A percentile compares a stretch with the other conserved stretches of the same genome.
These are phyloP conservation scores for Zea luxurians DNA, from an alignment of 176 grass and related monocot species.

Conservation along the genomic window DNA sequence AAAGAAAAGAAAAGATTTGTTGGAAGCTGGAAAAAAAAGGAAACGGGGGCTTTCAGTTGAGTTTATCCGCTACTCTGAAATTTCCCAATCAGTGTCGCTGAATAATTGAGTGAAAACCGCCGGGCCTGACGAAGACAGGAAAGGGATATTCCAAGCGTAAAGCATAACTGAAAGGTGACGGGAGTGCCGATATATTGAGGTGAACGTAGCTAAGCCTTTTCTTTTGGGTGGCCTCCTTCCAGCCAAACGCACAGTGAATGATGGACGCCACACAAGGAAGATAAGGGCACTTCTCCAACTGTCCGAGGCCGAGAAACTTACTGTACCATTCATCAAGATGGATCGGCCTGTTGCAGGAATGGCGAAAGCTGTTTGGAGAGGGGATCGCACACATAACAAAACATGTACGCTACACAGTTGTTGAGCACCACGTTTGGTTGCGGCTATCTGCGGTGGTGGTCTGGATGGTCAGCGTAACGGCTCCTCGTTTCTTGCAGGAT, in stretches of 20 bases:
- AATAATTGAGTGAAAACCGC: slow-evolving; percentile 17
- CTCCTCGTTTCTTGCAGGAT: no score
- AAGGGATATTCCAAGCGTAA: slow-evolving; percentile 32
- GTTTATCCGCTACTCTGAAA: background rate
- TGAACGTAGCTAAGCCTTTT: slow-evolving; percentile 15
- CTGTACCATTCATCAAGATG: slow-evolving; percentile 29
- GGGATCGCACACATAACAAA: background rate
- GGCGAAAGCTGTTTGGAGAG: slow-evolving; percentile 20
- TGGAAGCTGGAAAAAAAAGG: background rate
- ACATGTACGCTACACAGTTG: no score
- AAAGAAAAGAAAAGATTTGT: no score
- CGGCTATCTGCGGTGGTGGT: no score
- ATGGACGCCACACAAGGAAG: slow-evolving; percentile 24
- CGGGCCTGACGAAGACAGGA: background rate
- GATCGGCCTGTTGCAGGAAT: slow-evolving; percentile 26
- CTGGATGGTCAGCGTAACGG: no score
- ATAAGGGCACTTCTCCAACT: slow-evolving; percentile 8
- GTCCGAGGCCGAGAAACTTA: background rate
- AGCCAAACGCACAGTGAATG: slow-evolving; percentile 32
- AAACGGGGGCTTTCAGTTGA: background rate
- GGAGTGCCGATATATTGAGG: slow-evolving; percentile 20
- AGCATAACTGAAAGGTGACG: slow-evolving; percentile 36
- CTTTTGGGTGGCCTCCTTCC: slow-evolving; percentile 13
- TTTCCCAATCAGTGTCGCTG: background rate
- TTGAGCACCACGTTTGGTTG: no score